Evolutionary conservation across 306 rosid species (phyloP), one percentile per base, ranked within the genome.

Genomic region (Gynostemma pentaphyllum): DNA sequence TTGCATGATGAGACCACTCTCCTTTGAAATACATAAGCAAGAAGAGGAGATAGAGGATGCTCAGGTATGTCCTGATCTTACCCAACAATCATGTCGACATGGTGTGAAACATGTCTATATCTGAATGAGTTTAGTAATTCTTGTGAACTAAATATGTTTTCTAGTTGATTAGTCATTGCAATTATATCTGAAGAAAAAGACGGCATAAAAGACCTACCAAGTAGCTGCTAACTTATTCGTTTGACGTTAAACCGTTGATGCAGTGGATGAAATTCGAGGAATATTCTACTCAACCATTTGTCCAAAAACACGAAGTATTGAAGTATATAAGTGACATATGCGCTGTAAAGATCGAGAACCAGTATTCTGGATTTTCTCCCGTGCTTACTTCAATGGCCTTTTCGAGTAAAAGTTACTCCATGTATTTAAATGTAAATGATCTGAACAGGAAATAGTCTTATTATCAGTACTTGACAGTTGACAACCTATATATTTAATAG

Each of bases 241-340:
- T 41, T 61, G 4, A 40, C 56, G 7, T 74, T 53, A 47, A 22
- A 39, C 19, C 14, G 66, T 37, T 74, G n/a, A 68, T 70, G 79
- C 87, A 92, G 96, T 92, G 96, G 95, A 86, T 92, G 83, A 77
- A 86, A 69, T 79, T 84, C 45, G 84, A 81, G 73, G 88, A 88
- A 61, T 88, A 79, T 47, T 77, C 67, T 62, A 74, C 83, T 61
- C 94, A 82, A 28, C 85, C 90, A 2, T 71, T 69, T 18, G 76
- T 81, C 55, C 77, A 86, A 72, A 70, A 68, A 41, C 41, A 69
- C 46, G 85, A 82, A 63, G 32, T 74, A 42, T n/a, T 74, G 71
- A 81, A 50, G 74, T 32, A 40, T 56, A 28, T 81, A 36, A 69
- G 40, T 21, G 80, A 79, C 23, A 69, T 86, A 26, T 92, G 74